Percentiles rank a stretch among this genome's conserved stretches.
phyloP scores from a whole-genome alignment of 257 asterid species.

The Ligustrum vulgare region DNA sequence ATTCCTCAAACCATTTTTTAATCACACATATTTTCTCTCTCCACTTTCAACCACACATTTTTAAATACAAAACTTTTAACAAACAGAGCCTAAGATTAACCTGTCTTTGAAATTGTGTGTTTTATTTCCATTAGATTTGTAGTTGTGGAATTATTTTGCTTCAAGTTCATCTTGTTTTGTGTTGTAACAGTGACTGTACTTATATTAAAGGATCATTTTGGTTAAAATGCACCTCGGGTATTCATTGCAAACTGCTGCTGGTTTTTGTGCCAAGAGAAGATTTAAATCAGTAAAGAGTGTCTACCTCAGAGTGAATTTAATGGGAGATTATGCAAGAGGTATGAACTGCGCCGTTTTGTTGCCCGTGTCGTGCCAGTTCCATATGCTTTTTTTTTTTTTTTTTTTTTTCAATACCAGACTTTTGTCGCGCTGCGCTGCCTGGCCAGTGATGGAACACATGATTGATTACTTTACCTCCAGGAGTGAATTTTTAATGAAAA shows the following conservation, averaged over 20 bases:
- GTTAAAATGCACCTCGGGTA: not conserved
- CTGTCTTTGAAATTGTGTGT: too few species aligned
- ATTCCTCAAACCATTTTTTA: too few species aligned
- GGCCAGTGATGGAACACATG: not conserved
- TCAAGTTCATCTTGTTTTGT: not conserved
- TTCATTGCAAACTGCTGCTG: constrained; percentile 15
- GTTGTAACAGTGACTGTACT: not conserved
- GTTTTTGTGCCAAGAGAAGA: constrained; percentile 49
- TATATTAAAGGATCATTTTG: not conserved
- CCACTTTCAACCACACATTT: too few species aligned
- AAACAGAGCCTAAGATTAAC: too few species aligned
- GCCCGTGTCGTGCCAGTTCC: too few species aligned
- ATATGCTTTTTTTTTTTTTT: not conserved
- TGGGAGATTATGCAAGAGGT: not conserved
- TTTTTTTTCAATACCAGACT: not conserved
- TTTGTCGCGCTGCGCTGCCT: not conserved
- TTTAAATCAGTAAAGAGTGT: constrained; percentile 41
- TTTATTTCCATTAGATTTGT: not conserved
- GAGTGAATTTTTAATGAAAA: constrained; percentile 65
- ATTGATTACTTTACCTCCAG: constrained; percentile 32
- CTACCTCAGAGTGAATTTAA: constrained; percentile 52
- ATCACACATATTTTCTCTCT: too few species aligned
- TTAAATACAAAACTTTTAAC: too few species aligned
- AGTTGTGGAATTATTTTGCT: not conserved
- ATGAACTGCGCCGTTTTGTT: not conserved